A percentile compares a stretch with the other conserved stretches of the same genome.
Conservation (phyloP, 768 basidiomycete species). For the Porphyrellus cyaneotinctus region DNA sequence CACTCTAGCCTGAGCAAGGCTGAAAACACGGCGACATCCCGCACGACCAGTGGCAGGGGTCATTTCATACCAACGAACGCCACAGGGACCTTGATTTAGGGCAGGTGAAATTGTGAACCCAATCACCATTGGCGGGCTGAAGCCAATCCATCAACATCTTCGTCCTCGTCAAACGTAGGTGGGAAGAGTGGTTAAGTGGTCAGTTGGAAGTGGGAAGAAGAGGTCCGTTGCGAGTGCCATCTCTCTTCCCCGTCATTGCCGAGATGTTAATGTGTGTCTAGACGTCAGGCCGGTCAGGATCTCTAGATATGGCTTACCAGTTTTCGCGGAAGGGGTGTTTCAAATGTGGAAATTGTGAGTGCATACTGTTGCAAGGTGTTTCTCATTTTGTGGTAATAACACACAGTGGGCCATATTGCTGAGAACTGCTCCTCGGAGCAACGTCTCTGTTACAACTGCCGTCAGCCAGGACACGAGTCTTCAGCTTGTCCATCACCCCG, state of each 20-base stretch:
- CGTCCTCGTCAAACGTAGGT: slow-evolving; percentile 60
- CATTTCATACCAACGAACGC: slow-evolving; percentile 18
- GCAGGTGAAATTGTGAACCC: slow-evolving; percentile 27
- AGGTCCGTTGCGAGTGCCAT: slow-evolving; percentile 39
- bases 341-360: slow-evolving; percentile 90
- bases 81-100: slow-evolving; percentile 33
- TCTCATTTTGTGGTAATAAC: slow-evolving; percentile 13
- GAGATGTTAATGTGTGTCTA: slow-evolving; percentile 21
- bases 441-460: slow-evolving; percentile 92
- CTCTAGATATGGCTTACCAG: slow-evolving; percentile 66
- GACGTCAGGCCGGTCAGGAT: slow-evolving; percentile 44
- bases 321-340: slow-evolving; percentile 87
- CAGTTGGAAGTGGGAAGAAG: slow-evolving; percentile 73
- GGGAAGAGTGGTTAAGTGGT: slow-evolving; percentile 62
- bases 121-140: slow-evolving; percentile 18
- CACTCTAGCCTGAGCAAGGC: slow-evolving; percentile 11
- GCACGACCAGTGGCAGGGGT: not conserved
- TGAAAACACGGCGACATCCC: slow-evolving; percentile 10
- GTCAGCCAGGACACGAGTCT: slow-evolving; percentile 91
- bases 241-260: slow-evolving; percentile 2
- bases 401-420: slow-evolving; percentile 84
- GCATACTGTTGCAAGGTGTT: slow-evolving; percentile 8
- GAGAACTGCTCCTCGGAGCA: slow-evolving; percentile 87
- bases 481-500: slow-evolving; percentile 83
- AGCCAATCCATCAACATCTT: slow-evolving; percentile 36